phyloP scores from a whole-genome alignment of 1,284 basidiomycete genomes.

The Peniophora sp. region DNA sequence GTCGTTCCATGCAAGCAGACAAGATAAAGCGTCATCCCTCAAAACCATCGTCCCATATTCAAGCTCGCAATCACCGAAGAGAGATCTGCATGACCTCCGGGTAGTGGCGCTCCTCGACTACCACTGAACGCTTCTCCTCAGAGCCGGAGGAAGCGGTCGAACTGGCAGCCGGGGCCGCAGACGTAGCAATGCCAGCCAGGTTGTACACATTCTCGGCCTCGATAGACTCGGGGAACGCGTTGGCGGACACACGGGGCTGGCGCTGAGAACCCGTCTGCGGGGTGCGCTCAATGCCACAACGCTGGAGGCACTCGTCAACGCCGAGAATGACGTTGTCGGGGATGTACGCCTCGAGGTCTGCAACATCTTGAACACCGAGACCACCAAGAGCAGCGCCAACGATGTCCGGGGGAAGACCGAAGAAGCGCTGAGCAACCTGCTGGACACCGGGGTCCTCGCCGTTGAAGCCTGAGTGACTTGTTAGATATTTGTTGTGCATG shows the following conservation, averaged over 20 bases:
- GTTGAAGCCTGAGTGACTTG: constrained; percentile 17
- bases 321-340: constrained; percentile 2
- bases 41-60: too few relatives aligned
- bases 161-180: background rate
- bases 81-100: too few relatives aligned
- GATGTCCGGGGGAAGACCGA: constrained; percentile 22
- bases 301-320: constrained; percentile 1
- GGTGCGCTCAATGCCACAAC: background rate
- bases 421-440: constrained; percentile 4
- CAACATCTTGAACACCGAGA: constrained; percentile 19
- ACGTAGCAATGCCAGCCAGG: background rate
- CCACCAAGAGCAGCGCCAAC: constrained; percentile 19
- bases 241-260: constrained; percentile 1
- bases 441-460: constrained; percentile 1
- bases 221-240: background rate
- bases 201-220: background rate
- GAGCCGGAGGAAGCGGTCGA: background rate
- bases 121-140: background rate
- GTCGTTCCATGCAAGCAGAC: too few relatives aligned
- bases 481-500: constrained; percentile 5
- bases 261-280: background rate
- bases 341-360: constrained; percentile 12
- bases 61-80: too few relatives aligned
- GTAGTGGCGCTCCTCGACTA: too few relatives aligned
- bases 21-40: too few relatives aligned